Base-by-base conservation (phyloP, 768 basidiomycete genomes). In the Gautieria morchelliformis region DNA sequence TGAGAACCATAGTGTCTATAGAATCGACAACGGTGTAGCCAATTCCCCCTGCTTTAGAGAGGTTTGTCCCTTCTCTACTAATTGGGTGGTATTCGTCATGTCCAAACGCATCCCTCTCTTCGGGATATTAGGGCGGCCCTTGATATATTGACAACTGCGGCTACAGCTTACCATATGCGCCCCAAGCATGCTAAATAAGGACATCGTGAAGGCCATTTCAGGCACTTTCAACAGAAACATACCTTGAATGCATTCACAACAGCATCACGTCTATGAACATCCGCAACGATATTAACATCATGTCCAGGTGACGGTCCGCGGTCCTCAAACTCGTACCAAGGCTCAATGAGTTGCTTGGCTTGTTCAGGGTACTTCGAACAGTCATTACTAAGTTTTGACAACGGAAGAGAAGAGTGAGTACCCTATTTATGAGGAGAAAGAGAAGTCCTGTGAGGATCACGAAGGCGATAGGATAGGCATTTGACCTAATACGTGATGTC, bases 1-100 rank as follows among this genome's bases (percentile, higher is more conserved):
- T 87, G 52, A 98, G 70, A 55, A 90, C 76, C 74, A 98, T 81
- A 12, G 86, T 86, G 69, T 96, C 94, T 17, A 96, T 76, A 0
- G 89, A 84, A 65, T 96, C 94, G 56, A 87, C 78, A 46, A 98
- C 85, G 39, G 85, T 90, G 67, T 93, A 94, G 22, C 93, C 93
- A 52, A 96, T 85, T 14, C 89, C 85, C 39, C 89, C 91, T 1
- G 82, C 84, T 5, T 70, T 63, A 0, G 88, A 86, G 30, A 98
- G 75, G 68, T 98, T 93, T 9, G 81, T 78, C 4, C 94, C 94
- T 27, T 70, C 71, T 50, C 77, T 76, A 53, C 78, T 78, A 22
- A 98, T 77, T 0, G 94, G 93, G 64, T 95, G 91, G 64, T 92
- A 96, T 68, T 95, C 90, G 72, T 96, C 93, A 56, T 78, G 78